phyloP scores from a whole-genome alignment of 2,329 filamentous ascomycete species.

The Blastomyces silverae region DNA sequence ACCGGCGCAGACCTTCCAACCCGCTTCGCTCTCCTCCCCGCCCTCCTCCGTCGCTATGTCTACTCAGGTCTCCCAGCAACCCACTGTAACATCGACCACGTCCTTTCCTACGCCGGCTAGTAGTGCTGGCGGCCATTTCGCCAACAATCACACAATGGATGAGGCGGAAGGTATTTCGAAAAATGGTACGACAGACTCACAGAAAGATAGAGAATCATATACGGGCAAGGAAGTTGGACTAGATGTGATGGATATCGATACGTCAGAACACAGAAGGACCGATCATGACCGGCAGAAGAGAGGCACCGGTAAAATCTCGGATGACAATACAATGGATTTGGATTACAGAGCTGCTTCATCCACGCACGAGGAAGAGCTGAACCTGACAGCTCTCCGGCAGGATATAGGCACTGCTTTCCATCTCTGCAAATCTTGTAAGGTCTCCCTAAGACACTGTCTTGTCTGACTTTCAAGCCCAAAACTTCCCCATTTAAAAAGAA shows the following conservation, averaged over 20 bases:
- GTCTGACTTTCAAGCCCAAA: slow-evolving; percentile 18
- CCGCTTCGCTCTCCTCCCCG: slow-evolving; percentile 37
- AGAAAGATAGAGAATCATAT: slow-evolving; percentile 21
- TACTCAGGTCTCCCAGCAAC: slow-evolving; percentile 39
- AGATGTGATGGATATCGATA: slow-evolving; percentile 22
- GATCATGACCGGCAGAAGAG: slow-evolving; percentile 32
- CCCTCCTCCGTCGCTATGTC: slow-evolving; percentile 40
- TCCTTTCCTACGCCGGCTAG: slow-evolving; percentile 44
- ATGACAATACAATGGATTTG: slow-evolving; percentile 37
- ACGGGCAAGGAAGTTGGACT: slow-evolving; percentile 13
- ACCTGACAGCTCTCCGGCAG: slow-evolving; percentile 41
- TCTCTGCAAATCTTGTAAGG: slow-evolving; percentile 48
- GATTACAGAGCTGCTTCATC: slow-evolving; percentile 28
- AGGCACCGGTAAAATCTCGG: slow-evolving; percentile 23
- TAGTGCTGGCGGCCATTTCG: slow-evolving; percentile 37
- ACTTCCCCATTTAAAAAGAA: slow-evolving; percentile 22
- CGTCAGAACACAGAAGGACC: slow-evolving; percentile 30
- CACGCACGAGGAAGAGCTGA: slow-evolving; percentile 26
- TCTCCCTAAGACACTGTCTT: slow-evolving; percentile 33
- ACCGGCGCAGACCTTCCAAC: slow-evolving; percentile 40
- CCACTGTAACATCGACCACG: slow-evolving; percentile 35
- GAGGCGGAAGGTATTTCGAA: slow-evolving; percentile 35
- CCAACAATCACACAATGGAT: slow-evolving; percentile 29
- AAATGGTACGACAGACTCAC: slow-evolving; percentile 24
- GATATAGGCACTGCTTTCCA: slow-evolving; percentile 44